Conservation (phyloP, 306 rosid species). For the Glycine soja region DNA sequence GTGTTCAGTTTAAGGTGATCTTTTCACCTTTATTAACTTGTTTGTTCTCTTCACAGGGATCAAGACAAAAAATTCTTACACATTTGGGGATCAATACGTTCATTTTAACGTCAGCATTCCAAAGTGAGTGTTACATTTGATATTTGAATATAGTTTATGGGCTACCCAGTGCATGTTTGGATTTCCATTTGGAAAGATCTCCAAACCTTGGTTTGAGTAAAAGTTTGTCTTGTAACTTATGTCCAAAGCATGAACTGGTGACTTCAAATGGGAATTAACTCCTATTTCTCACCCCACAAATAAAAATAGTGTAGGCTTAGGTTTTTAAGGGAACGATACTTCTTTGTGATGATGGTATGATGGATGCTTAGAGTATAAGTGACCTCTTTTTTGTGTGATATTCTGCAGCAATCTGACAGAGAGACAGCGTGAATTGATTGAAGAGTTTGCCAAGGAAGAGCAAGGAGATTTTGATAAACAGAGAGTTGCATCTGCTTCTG, state of each 20-base stretch:
- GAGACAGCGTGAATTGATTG: conserved; percentile 81
- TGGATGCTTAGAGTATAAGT: not conserved
- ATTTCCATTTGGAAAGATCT: conserved; percentile 1
- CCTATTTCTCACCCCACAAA: not conserved
- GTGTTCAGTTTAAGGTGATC: conserved; percentile 4
- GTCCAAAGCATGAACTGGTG: not conserved
- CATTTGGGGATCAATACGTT: conserved; percentile 88
- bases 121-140: conserved; percentile 56
- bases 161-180: not conserved
- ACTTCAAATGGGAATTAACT: not conserved
- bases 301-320: not conserved
- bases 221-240: not conserved
- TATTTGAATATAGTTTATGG: conserved; percentile 4
- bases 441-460: conserved; percentile 88
- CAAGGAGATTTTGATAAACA: conserved; percentile 60
- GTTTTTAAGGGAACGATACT: not conserved
- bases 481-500: conserved; percentile 66
- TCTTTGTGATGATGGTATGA: not conserved
- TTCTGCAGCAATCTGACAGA: conserved; percentile 73
- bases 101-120: conserved; percentile 97
- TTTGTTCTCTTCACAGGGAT: conserved; percentile 63
- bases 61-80: conserved; percentile 64
- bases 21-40: conserved; percentile 2
- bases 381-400: conserved; percentile 32
- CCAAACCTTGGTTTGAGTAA: not conserved